phyloP scores from a whole-genome alignment of 23 red algal genomes.

The Agarophyton chilense region DNA sequence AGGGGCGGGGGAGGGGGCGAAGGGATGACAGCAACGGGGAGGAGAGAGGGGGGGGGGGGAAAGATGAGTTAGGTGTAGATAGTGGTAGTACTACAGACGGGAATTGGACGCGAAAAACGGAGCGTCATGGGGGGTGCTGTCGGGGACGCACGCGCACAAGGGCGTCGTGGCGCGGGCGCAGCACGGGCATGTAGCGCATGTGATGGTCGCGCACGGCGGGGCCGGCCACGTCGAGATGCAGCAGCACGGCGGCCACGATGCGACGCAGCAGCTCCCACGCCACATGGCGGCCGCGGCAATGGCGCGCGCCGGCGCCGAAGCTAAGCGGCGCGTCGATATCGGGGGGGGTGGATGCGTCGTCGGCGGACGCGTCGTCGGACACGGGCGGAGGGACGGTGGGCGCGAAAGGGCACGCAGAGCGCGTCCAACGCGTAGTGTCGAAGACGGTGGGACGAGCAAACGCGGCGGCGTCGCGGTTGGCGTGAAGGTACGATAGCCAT shows the following conservation, averaged over 20 bases:
- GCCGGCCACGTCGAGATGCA: neutral
- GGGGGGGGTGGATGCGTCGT: neutral
- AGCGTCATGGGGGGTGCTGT: too few relatives aligned
- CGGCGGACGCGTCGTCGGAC: too few relatives aligned
- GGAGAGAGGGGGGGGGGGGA: neutral
- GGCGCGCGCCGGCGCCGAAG: conserved; percentile 25
- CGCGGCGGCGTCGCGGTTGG: conserved; percentile 4
- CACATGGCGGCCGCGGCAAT: conserved; percentile 21
- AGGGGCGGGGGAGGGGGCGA: neutral
- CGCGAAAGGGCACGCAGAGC: too few relatives aligned
- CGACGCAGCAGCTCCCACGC: conserved; percentile 11
- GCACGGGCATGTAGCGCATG: conserved; percentile 44
- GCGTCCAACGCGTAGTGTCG: neutral
- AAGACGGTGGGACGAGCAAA: neutral
- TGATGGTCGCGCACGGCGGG: neutral
- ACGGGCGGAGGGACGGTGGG: too few relatives aligned
- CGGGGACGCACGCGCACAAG: neutral
- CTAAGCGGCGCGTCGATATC: neutral
- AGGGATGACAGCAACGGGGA: neutral
- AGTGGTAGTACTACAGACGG: too few relatives aligned
- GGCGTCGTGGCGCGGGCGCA: neutral
- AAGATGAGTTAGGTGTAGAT: too few relatives aligned
- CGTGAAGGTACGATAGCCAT: conserved; percentile 39
- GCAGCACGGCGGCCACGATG: neutral
- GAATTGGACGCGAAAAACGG: too few relatives aligned